These are phyloP conservation scores for Boletus rubroflammeus DNA, from an alignment of 768 basidiomycete genomes.

Conservation along the genomic window DNA sequence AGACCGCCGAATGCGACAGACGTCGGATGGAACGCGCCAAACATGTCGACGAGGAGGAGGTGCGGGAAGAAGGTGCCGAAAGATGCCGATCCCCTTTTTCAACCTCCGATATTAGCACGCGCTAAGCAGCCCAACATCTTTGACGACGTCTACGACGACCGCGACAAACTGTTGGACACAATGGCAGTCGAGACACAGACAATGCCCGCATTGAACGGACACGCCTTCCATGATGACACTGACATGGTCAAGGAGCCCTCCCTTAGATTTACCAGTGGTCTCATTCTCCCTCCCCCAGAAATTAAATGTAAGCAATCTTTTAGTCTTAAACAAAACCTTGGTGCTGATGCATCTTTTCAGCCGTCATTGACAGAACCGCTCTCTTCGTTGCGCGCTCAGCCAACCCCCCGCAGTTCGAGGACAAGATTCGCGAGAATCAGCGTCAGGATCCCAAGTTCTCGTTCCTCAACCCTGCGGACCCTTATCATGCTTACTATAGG, in stretches of 20 bases:
- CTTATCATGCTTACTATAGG: constrained; percentile 98
- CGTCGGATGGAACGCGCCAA: constrained; percentile 80
- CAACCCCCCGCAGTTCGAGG: constrained; percentile 90
- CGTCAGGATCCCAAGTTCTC: constrained; percentile 98
- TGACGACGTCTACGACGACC: constrained; percentile 22
- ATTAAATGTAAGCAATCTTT: constrained; percentile 66
- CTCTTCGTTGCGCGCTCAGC: constrained; percentile 89
- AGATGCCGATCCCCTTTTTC: constrained; percentile 22
- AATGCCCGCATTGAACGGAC: constrained; percentile 40
- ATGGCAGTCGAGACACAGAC: constrained; percentile 48
- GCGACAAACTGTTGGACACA: constrained; percentile 19
- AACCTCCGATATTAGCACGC: constrained; percentile 22
- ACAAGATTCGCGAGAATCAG: constrained; percentile 95
- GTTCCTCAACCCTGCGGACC: constrained; percentile 94
- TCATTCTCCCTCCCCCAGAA: constrained; percentile 95
- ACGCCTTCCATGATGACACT: constrained; percentile 37
- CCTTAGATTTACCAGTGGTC: constrained; percentile 68
- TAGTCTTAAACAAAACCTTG: not conserved
- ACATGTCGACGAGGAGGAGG: constrained; percentile 46
- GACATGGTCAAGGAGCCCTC: constrained; percentile 39
- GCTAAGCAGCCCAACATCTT: constrained; percentile 3
- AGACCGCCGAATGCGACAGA: constrained; percentile 70
- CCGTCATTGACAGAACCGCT: constrained; percentile 95
- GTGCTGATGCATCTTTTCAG: constrained; percentile 37
- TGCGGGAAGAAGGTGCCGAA: constrained; percentile 17